Conservation (phyloP, 352 stramenopile species). For the Phytophthora fragariaefolia region DNA sequence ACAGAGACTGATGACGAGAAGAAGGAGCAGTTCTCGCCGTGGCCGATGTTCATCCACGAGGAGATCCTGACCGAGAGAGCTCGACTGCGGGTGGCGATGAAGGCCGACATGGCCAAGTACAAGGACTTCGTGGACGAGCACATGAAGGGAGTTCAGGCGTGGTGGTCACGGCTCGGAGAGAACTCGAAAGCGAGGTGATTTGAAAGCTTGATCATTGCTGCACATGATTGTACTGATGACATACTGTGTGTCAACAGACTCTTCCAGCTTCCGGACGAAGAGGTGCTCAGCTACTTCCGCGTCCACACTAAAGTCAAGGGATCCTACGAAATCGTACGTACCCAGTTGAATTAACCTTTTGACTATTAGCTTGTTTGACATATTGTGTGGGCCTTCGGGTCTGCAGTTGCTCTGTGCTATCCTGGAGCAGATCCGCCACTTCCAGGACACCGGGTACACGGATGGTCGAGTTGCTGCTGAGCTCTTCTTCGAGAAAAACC, state of each 20-base stretch:
- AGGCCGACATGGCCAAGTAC: constrained; percentile 77
- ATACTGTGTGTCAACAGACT: constrained; percentile 21
- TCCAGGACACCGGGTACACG: constrained; percentile 89
- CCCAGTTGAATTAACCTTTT: background rate
- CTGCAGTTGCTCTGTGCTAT: constrained; percentile 80
- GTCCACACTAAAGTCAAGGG: constrained; percentile 89
- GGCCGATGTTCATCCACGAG: constrained; percentile 90
- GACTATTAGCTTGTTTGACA: background rate
- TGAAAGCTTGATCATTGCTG: background rate
- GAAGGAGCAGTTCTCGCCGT: constrained; percentile 88
- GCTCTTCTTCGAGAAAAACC: constrained; percentile 65
- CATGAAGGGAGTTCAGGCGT: constrained; percentile 66
- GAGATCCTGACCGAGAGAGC: constrained; percentile 93
- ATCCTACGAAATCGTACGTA: constrained; percentile 89
- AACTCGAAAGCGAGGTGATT: constrained; percentile 51
- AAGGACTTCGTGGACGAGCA: constrained; percentile 66
- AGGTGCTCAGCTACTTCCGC: constrained; percentile 85
- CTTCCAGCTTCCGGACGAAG: constrained; percentile 88
- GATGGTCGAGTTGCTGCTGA: constrained; percentile 86
- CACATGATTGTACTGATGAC: background rate
- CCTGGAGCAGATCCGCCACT: constrained; percentile 94
- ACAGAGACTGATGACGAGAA: constrained; percentile 93
- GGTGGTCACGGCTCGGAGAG: constrained; percentile 63
- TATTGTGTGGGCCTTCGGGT: background rate
- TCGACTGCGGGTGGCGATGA: constrained; percentile 85